Conservation (phyloP, 176 grass and related monocot species). For the Secale cereale region DNA sequence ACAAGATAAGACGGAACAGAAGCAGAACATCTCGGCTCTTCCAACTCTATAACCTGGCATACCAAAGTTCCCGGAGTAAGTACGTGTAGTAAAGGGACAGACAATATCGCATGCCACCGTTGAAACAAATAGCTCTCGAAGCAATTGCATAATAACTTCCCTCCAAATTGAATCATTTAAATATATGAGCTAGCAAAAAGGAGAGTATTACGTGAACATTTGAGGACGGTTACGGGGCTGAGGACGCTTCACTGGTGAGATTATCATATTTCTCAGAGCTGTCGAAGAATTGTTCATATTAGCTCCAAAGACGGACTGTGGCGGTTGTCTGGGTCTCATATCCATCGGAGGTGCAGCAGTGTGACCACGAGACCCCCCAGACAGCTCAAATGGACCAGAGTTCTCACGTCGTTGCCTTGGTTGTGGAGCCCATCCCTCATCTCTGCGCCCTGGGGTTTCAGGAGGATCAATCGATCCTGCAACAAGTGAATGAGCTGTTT, state of each 20-base stretch:
- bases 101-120: background rate
- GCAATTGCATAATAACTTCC: background rate
- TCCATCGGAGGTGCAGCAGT: slow-evolving; percentile 41
- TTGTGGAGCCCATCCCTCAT: slow-evolving; percentile 61
- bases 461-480: slow-evolving; percentile 61
- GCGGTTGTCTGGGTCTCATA: slow-evolving; percentile 44
- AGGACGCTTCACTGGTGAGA: slow-evolving; percentile 63
- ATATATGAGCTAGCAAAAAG: background rate
- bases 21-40: slow-evolving; percentile 21
- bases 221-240: slow-evolving; percentile 32
- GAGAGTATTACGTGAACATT: slow-evolving; percentile 58
- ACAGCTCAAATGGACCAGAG: slow-evolving; percentile 55
- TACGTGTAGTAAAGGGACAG: background rate
- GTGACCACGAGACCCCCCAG: slow-evolving; percentile 45
- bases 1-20: background rate
- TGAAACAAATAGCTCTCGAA: background rate
- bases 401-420: slow-evolving; percentile 35
- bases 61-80: slow-evolving; percentile 30
- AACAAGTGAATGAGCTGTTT: slow-evolving; percentile 86
- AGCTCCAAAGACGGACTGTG: slow-evolving; percentile 47
- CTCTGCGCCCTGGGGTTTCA: slow-evolving; percentile 81
- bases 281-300: slow-evolving; percentile 47
- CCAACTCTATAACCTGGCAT: slow-evolving; percentile 56
- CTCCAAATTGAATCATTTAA: background rate
- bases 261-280: slow-evolving; percentile 57